Conservation (phyloP, 78 protist species). For the Chrysochromulina tobinii region DNA sequence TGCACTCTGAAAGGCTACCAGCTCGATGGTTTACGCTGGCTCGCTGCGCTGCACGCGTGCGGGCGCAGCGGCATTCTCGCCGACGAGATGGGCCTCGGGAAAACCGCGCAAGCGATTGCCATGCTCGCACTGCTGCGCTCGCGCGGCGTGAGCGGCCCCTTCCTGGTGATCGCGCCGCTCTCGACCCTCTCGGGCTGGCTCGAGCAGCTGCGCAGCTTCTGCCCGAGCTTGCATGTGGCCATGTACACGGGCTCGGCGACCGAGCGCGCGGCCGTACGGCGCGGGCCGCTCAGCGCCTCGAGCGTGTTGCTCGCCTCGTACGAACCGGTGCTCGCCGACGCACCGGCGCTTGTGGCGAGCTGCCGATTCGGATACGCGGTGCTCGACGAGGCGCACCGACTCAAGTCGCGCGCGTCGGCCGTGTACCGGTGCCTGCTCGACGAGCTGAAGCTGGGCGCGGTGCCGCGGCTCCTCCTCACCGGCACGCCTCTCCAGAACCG, state of each 20-base stretch:
- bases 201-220: not conserved
- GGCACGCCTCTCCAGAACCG: slow-evolving; percentile 85
- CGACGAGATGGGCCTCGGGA: slow-evolving; percentile 1
- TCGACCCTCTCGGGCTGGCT: slow-evolving; percentile 6
- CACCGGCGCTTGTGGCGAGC: no score
- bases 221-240: not conserved
- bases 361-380: not conserved
- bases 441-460: not conserved
- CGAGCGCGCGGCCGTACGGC: not conserved
- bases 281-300: not conserved
- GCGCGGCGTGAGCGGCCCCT: not conserved
- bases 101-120: not conserved
- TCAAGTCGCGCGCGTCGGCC: slow-evolving; percentile 23
- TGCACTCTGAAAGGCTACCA: not conserved
- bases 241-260: not conserved
- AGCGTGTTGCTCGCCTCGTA: slow-evolving; percentile 41
- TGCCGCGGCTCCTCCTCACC: not conserved
- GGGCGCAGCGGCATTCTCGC: not conserved
- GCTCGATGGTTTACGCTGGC: not conserved
- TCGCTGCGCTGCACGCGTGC: not conserved
- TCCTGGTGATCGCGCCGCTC: slow-evolving; percentile 36
- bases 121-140: not conserved
- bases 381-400: slow-evolving; percentile 60
- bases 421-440: not conserved
- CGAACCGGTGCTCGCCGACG: slow-evolving; percentile 23